These are phyloP conservation scores for Colletotrichum theobromicola DNA, from an alignment of 2,329 filamentous ascomycete genomes.

Conservation along the genomic window DNA sequence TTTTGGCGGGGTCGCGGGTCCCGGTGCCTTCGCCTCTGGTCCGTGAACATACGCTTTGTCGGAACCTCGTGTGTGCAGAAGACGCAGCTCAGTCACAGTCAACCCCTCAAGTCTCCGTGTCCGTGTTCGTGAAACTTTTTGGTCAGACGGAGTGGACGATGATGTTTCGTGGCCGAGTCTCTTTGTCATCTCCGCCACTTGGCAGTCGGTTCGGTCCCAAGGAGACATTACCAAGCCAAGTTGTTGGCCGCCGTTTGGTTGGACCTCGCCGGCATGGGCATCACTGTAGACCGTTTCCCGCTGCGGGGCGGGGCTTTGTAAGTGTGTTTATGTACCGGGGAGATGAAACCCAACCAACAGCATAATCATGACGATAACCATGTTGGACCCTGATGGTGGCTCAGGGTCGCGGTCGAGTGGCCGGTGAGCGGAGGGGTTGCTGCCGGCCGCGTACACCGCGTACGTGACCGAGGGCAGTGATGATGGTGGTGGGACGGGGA, in stretches of 20 bases:
- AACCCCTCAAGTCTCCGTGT: not conserved
- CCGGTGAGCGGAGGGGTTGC: not conserved
- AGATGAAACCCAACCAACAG: not conserved
- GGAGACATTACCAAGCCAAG: not conserved
- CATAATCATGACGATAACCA: not conserved
- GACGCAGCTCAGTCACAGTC: not conserved
- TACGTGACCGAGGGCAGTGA: not conserved
- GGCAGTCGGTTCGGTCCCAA: not conserved
- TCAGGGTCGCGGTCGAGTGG: not conserved
- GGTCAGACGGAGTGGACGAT: not conserved
- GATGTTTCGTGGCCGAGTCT: slow-evolving; percentile 1
- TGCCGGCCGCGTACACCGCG: slow-evolving; percentile 8
- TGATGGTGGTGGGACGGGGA: not conserved
- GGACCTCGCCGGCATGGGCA: not conserved
- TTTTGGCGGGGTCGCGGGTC: not conserved
- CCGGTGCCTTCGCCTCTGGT: not conserved
- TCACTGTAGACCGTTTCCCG: not conserved
- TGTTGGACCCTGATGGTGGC: not conserved
- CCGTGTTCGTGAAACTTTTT: slow-evolving; percentile 1
- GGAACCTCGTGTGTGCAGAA: not conserved
- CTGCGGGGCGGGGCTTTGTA: not conserved
- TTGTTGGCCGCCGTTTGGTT: not conserved
- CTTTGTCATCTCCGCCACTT: not conserved
- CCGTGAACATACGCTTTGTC: slow-evolving; percentile 10
- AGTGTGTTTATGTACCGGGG: not conserved